These are phyloP conservation scores for Cercophora samala DNA, from an alignment of 495 filamentous ascomycete genomes.

Conservation along the genomic window DNA sequence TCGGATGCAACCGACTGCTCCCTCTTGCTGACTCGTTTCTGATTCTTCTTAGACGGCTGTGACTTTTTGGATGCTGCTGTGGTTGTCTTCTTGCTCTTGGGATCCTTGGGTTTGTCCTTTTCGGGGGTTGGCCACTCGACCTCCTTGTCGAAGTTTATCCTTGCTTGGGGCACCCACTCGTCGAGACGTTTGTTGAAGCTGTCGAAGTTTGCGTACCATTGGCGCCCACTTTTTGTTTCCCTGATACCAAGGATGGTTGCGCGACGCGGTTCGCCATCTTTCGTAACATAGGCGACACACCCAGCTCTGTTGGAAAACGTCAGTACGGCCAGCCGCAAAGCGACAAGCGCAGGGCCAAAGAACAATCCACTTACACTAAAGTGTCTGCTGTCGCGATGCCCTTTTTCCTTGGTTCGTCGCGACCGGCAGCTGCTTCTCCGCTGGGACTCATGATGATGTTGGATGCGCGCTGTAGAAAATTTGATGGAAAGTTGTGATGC, in stretches of 20 bases:
- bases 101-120: conserved; percentile 55
- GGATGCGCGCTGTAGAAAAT: conserved; percentile 17
- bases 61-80: conserved; percentile 43
- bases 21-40: conserved; percentile 54
- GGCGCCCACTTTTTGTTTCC: conserved; percentile 75
- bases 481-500: not conserved
- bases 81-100: conserved; percentile 45
- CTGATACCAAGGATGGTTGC: conserved; percentile 91
- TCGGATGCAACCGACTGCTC: conserved; percentile 49
- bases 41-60: conserved; percentile 46
- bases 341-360: not conserved
- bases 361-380: conserved; percentile 55
- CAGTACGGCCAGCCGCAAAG: conserved; percentile 1
- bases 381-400: conserved; percentile 76
- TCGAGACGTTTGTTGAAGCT: conserved; percentile 99
- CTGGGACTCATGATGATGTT: conserved; percentile 42
- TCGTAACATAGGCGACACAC: conserved; percentile 50
- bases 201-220: conserved; percentile 96
- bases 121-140: conserved; percentile 57
- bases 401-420: conserved; percentile 58
- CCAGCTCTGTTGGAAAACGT: conserved; percentile 34
- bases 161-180: conserved; percentile 81
- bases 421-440: conserved; percentile 45
- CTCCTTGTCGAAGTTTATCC: conserved; percentile 71
- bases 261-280: conserved; percentile 78